Evolutionary conservation across 176 grass and related monocot genomes (phyloP).

Genomic region (Hyparrhenia diplandra): DNA sequence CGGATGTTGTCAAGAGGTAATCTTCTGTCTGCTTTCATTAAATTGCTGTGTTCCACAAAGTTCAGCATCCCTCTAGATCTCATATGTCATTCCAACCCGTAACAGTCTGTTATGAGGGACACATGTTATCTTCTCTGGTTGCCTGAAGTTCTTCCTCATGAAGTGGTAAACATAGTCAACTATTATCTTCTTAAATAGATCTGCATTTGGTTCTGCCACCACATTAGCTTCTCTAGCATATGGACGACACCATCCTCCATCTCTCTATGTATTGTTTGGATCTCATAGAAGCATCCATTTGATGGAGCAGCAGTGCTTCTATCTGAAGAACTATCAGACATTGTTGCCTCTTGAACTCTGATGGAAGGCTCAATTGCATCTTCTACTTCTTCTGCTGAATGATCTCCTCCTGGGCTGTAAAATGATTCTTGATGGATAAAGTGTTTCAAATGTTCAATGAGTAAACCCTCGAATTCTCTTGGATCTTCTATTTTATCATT

Average conservation of each 20-base stretch:
- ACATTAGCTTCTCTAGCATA: slow-evolving; percentile 56
- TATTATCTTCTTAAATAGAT: slow-evolving; percentile 44
- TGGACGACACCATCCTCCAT: slow-evolving; percentile 56
- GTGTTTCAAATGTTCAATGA: slow-evolving; percentile 51
- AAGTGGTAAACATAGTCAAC: slow-evolving; percentile 62
- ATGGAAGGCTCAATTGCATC: slow-evolving; percentile 6
- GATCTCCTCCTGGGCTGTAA: slow-evolving; percentile 29
- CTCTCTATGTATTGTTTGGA: slow-evolving; percentile 37
- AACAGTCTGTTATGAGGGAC: slow-evolving; percentile 52
- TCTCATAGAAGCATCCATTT: slow-evolving; percentile 24
- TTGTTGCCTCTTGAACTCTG: slow-evolving; percentile 18
- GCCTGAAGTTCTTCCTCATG: slow-evolving; percentile 69
- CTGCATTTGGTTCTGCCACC: slow-evolving; percentile 34
- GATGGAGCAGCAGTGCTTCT: slow-evolving; percentile 3
- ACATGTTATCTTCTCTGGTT: slow-evolving; percentile 48
- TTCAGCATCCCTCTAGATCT: slow-evolving; percentile 29
- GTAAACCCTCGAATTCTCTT: slow-evolving; percentile 43
- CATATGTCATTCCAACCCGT: slow-evolving; percentile 65
- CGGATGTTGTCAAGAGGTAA: neutral
- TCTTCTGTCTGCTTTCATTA: neutral
- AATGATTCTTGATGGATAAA: slow-evolving; percentile 55
- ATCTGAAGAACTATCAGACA: slow-evolving; percentile 15
- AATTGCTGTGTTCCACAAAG: neutral
- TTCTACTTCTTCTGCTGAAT: slow-evolving; percentile 23
- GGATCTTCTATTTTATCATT: slow-evolving; percentile 63